These are phyloP conservation scores for Malania oleifera DNA, from an alignment of 164 flowering plant genomes.

Conservation along the genomic window DNA sequence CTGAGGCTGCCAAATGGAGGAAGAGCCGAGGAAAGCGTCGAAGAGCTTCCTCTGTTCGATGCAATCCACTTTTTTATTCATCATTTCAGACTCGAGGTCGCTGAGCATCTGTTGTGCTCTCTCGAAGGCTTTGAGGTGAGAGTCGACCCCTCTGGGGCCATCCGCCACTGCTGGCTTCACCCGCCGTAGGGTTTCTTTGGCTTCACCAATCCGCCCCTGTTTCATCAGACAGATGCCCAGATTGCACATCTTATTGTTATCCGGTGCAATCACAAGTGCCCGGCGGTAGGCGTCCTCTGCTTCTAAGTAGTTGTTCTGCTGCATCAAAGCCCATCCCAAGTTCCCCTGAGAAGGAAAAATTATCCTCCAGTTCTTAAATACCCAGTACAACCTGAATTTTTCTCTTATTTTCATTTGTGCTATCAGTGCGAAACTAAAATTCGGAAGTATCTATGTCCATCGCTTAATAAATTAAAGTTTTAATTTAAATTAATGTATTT, in stretches of 20 bases:
- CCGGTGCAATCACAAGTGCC: conserved; percentile 77
- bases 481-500: too few species aligned
- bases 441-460: too few species aligned
- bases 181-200: conserved; percentile 70
- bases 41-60: conserved; percentile 72
- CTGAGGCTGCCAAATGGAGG: conserved; percentile 96
- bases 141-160: conserved; percentile 89
- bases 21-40: conserved; percentile 74
- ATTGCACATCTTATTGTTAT: conserved; percentile 98
- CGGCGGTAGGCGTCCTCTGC: conserved; percentile 85
- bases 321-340: conserved; percentile 99
- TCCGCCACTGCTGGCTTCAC: conserved; percentile 77
- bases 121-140: conserved; percentile 96
- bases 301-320: conserved; percentile 79
- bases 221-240: conserved; percentile 97
- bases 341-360: conserved; percentile 73
- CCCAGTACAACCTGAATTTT: too few species aligned
- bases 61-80: conserved; percentile 56
- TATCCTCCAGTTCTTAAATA: too few species aligned
- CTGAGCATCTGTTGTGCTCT: conserved; percentile 95
- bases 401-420: too few species aligned
- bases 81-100: conserved; percentile 78
- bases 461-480: too few species aligned
- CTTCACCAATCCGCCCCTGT: conserved; percentile 80
- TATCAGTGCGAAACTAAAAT: too few species aligned